These are phyloP conservation scores for Coelastrella sp. DNA, from an alignment of 139 green algal species.

Conservation along the genomic window DNA sequence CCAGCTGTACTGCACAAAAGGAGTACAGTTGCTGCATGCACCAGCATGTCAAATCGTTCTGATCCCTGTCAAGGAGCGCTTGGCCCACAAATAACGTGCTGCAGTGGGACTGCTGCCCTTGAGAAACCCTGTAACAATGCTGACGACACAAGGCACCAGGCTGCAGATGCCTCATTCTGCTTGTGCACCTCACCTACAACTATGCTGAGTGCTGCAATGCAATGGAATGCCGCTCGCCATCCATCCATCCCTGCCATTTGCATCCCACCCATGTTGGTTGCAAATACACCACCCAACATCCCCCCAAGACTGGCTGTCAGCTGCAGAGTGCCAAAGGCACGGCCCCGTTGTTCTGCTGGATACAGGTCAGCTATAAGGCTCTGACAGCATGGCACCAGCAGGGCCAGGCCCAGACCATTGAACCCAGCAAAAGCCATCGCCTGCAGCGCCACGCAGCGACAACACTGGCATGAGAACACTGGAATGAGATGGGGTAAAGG, in stretches of 20 bases:
- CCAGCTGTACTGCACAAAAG: too few relatives aligned
- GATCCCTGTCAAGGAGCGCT: too few relatives aligned
- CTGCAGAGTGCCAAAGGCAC: constrained; percentile 77
- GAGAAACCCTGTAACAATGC: too few relatives aligned
- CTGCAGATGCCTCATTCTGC: not conserved
- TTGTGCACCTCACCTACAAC: constrained; percentile 26
- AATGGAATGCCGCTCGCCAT: constrained; percentile 77
- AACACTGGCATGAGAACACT: too few relatives aligned
- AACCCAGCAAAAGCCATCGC: constrained; percentile 69
- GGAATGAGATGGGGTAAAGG: not conserved
- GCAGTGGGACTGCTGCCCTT: too few relatives aligned
- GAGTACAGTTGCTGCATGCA: too few relatives aligned
- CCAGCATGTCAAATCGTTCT: too few relatives aligned
- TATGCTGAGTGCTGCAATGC: constrained; percentile 61
- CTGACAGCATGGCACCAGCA: constrained; percentile 79
- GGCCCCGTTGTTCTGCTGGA: constrained; percentile 62
- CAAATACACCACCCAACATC: constrained; percentile 74
- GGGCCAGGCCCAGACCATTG: constrained; percentile 80
- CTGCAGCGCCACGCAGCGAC: constrained; percentile 15
- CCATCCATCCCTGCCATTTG: constrained; percentile 60
- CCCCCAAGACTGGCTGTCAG: constrained; percentile 65
- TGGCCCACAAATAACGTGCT: too few relatives aligned
- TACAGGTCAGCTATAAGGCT: constrained; percentile 80
- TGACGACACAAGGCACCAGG: too few relatives aligned
- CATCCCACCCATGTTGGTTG: constrained; percentile 77